Conservation (phyloP, 1,284 basidiomycete species). For the Heterobasidion parviporum region DNA sequence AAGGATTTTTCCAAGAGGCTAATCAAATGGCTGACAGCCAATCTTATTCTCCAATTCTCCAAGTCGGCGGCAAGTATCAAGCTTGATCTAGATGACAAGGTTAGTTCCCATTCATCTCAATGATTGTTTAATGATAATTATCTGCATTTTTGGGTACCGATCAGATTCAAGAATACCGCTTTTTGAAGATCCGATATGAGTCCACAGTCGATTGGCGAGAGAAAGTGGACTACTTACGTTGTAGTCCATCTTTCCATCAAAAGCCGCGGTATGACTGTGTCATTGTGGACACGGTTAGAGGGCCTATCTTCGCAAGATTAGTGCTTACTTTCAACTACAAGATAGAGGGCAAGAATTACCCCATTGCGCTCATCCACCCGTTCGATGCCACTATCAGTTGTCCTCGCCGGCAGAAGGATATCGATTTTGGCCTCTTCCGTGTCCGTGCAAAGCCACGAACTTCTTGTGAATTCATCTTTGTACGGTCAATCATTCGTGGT, state of each 20-base stretch:
- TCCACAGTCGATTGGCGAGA: conserved; percentile 19
- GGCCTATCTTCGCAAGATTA: conserved; percentile 14
- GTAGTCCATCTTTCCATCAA: conserved; percentile 17
- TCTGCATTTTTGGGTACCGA: too few relatives aligned
- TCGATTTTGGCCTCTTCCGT: conserved; percentile 15
- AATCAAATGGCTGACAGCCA: not conserved
- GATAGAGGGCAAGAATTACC: conserved; percentile 4
- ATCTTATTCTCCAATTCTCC: not conserved
- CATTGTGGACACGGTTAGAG: conserved; percentile 11
- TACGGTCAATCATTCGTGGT: conserved; percentile 17
- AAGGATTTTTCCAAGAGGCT: conserved; percentile 5
- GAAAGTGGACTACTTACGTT: conserved; percentile 16
- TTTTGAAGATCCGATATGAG: conserved; percentile 18
- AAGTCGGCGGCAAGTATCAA: not conserved
- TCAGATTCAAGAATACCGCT: conserved; percentile 11
- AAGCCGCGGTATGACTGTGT: conserved; percentile 17
- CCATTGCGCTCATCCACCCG: conserved; percentile 18
- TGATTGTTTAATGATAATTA: too few relatives aligned
- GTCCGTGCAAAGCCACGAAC: conserved; percentile 8
- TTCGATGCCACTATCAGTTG: conserved; percentile 10
- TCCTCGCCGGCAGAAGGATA: conserved; percentile 10
- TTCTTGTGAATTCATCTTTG: conserved; percentile 15
- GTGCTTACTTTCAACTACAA: conserved; percentile 16
- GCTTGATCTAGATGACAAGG: not conserved
- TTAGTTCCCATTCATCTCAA: too few relatives aligned